phyloP scores from a whole-genome alignment of 352 stramenopile species.

The Phytophthora idaei region DNA sequence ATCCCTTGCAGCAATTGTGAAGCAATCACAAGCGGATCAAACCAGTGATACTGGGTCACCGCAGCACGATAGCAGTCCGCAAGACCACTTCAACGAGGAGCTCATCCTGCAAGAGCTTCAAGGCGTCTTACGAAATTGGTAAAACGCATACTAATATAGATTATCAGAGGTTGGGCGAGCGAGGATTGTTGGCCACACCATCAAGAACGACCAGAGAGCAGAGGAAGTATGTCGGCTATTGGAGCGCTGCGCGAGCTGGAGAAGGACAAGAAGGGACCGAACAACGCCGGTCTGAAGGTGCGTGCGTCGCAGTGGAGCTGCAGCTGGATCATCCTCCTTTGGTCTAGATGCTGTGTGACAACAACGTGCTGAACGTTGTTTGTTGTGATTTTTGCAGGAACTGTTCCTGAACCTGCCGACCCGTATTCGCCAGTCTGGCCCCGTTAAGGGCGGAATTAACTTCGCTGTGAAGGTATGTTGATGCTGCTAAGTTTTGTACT shows the following conservation, averaged over 20 bases:
- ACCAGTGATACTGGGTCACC: not conserved
- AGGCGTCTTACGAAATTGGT: slow-evolving; percentile 29
- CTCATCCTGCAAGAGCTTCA: slow-evolving; percentile 39
- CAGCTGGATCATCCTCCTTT: not conserved
- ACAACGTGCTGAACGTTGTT: slow-evolving; percentile 12
- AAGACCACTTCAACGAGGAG: slow-evolving; percentile 29
- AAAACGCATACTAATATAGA: slow-evolving; percentile 30
- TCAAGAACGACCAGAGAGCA: slow-evolving; percentile 26
- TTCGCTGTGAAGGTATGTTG: slow-evolving; percentile 54
- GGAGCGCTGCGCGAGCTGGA: slow-evolving; percentile 82
- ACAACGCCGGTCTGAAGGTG: slow-evolving; percentile 68
- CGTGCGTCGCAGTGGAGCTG: not conserved
- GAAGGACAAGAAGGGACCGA: slow-evolving; percentile 81
- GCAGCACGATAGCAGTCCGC: slow-evolving; percentile 1
- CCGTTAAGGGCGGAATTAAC: slow-evolving; percentile 62
- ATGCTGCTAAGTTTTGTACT: not conserved
- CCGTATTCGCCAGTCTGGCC: slow-evolving; percentile 67
- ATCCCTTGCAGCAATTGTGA: slow-evolving; percentile 48
- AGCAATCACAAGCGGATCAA: slow-evolving; percentile 24
- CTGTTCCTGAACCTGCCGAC: slow-evolving; percentile 76
- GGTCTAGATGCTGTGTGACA: not conserved
- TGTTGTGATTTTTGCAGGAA: slow-evolving; percentile 39
- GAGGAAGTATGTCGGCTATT: slow-evolving; percentile 78
- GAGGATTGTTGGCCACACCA: slow-evolving; percentile 47
- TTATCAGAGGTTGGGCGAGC: slow-evolving; percentile 1